phyloP scores from a whole-genome alignment of 345 rosid genomes.

The Populus pruinosa region DNA sequence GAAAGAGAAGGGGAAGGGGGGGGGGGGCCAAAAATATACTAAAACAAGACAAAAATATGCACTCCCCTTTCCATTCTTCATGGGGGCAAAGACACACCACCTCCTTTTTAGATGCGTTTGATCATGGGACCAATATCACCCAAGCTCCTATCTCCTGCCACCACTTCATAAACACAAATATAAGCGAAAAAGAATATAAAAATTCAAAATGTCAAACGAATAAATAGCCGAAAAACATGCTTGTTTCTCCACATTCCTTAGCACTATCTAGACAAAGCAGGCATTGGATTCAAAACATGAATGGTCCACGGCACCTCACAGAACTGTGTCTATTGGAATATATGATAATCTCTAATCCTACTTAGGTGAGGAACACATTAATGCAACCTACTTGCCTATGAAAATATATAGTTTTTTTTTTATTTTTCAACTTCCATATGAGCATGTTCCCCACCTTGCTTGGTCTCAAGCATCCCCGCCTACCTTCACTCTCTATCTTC shows the following conservation, averaged over 20 bases:
- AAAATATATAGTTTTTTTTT: background rate
- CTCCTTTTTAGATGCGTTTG: slow-evolving; percentile 37
- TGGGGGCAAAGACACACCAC: slow-evolving; percentile 38
- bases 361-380: slow-evolving; percentile 37
- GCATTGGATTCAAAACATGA: slow-evolving; percentile 21
- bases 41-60: slow-evolving; percentile 36
- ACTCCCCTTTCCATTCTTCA: slow-evolving; percentile 31
- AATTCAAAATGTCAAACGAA: background rate
- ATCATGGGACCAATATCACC: slow-evolving; percentile 24
- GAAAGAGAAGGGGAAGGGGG: slow-evolving; percentile 6
- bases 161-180: slow-evolving; percentile 22
- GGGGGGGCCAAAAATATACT: slow-evolving; percentile 18
- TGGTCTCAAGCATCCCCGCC: slow-evolving; percentile 35
- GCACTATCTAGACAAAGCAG: slow-evolving; percentile 42
- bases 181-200: slow-evolving; percentile 8
- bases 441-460: slow-evolving; percentile 71
- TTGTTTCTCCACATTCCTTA: slow-evolving; percentile 16
- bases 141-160: slow-evolving; percentile 25
- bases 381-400: slow-evolving; percentile 36
- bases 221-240: slow-evolving; percentile 1
- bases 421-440: slow-evolving; percentile 48
- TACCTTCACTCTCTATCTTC: slow-evolving; percentile 10
- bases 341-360: slow-evolving; percentile 18
- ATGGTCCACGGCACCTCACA: slow-evolving; percentile 42
- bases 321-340: slow-evolving; percentile 31